Percentiles rank a stretch among this genome's conserved stretches.
Evolutionary conservation across 257 asterid species (phyloP).

Genomic region (Nicotiana obtusifolia): DNA sequence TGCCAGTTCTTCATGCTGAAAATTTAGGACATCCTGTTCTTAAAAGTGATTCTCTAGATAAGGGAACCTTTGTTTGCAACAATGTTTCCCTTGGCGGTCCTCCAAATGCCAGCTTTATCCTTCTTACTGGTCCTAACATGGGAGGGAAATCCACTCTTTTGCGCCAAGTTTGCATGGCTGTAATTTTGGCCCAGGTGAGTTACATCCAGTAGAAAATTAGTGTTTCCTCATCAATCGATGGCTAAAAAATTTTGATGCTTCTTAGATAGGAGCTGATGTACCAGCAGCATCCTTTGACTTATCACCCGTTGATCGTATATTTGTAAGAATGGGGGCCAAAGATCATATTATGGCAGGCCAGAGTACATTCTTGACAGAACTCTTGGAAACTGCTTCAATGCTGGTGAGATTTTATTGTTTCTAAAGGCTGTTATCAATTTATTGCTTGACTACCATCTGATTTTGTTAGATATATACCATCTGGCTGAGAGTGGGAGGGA

Average conservation of each 20-base stretch:
- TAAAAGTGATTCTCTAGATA: conserved; percentile 66
- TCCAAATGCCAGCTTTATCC: conserved; percentile 61
- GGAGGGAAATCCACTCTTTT: conserved; percentile 98
- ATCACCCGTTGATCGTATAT: conserved; percentile 77
- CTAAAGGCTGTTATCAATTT: not conserved
- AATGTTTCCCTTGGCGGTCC: conserved; percentile 78
- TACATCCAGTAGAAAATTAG: not conserved
- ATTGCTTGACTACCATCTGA: not conserved
- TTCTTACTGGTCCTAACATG: conserved; percentile 98
- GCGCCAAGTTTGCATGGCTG: conserved; percentile 93
- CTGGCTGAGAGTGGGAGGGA: not conserved
- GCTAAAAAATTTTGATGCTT: conserved; percentile 22
- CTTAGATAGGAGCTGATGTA: conserved; percentile 90
- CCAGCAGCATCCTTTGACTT: conserved; percentile 74
- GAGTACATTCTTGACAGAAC: conserved; percentile 94
- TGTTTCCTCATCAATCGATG: conserved; percentile 14
- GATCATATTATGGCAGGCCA: conserved; percentile 97
- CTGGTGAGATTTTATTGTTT: conserved; percentile 46
- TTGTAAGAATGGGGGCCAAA: conserved; percentile 98
- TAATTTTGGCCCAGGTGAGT: conserved; percentile 87
- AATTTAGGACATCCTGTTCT: conserved; percentile 88
- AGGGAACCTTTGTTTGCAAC: conserved; percentile 83
- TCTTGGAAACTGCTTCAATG: conserved; percentile 91
- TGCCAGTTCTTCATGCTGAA: conserved; percentile 58
- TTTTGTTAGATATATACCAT: not conserved